These are phyloP conservation scores for Wickerhamomyces alni DNA, from an alignment of 805 yeast genomes.

Conservation along the genomic window DNA sequence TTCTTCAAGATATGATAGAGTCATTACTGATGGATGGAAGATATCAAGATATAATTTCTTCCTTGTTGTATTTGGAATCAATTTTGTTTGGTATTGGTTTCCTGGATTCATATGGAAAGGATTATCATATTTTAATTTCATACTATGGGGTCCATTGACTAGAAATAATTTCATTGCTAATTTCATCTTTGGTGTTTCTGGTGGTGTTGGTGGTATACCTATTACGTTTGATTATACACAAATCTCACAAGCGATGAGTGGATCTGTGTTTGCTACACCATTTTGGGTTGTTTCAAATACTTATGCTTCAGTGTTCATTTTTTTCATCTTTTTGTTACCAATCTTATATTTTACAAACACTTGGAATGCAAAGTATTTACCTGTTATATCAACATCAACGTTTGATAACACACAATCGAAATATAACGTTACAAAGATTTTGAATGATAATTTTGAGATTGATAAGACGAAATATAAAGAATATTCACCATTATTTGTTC, in stretches of 20 bases:
- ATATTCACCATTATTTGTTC: conserved; percentile 53
- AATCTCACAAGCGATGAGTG: conserved; percentile 35
- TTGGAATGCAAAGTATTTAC: conserved; percentile 55
- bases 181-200: conserved; percentile 54
- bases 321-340: conserved; percentile 45
- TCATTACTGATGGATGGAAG: conserved; percentile 52
- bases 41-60: conserved; percentile 47
- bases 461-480: conserved; percentile 38
- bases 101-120: conserved; percentile 62
- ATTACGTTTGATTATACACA: conserved; percentile 56
- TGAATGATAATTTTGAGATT: conserved; percentile 37
- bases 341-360: conserved; percentile 47
- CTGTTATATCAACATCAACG: conserved; percentile 45
- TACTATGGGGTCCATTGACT: conserved; percentile 29
- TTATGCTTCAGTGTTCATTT: conserved; percentile 40
- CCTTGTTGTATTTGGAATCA: conserved; percentile 30
- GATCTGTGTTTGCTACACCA: conserved; percentile 59
- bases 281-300: conserved; percentile 32
- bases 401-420: conserved; percentile 40
- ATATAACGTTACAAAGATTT: conserved; percentile 42
- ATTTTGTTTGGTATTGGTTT: conserved; percentile 58
- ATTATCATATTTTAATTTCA: conserved; percentile 49
- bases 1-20: conserved; percentile 31
- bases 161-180: conserved; percentile 50
- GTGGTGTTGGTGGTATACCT: conserved; percentile 52